Percentiles rank a stretch among this genome's conserved stretches.
phyloP scores from a whole-genome alignment of 2,329 filamentous ascomycete species.

The Sporothrix euskadiensis region DNA sequence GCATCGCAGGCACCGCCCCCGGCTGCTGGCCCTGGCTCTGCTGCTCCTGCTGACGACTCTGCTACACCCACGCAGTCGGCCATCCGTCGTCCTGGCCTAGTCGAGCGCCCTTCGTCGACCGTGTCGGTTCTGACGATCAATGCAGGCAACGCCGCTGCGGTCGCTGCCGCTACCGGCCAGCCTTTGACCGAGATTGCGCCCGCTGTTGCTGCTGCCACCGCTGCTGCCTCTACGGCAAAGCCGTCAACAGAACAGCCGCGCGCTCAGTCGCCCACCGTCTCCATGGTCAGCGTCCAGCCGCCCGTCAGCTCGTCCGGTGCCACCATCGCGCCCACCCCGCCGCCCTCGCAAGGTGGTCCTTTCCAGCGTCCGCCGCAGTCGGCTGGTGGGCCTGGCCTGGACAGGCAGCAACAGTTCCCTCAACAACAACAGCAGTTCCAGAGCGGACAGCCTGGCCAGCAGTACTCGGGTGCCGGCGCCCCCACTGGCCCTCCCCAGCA shows the following conservation, averaged over 20 bases:
- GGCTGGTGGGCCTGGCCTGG: background rate
- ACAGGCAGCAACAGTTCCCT: slow-evolving; percentile 15
- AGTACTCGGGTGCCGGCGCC: background rate
- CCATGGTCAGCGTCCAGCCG: slow-evolving; percentile 16
- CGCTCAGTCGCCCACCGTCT: slow-evolving; percentile 21
- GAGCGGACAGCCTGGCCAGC: background rate
- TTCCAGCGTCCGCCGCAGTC: slow-evolving; percentile 21
- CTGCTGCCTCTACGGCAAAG: too few relatives aligned
- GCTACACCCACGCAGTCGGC: background rate
- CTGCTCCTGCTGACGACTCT: background rate
- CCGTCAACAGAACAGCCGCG: background rate
- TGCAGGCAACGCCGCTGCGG: background rate
- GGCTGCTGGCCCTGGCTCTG: background rate
- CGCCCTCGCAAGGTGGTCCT: slow-evolving; percentile 5
- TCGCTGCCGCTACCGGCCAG: background rate
- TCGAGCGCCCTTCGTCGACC: slow-evolving; percentile 22
- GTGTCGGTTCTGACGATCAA: slow-evolving; percentile 23
- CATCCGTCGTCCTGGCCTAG: background rate
- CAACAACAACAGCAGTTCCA: slow-evolving; percentile 21
- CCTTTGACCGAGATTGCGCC: background rate
- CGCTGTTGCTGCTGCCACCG: background rate
- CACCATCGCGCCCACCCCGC: slow-evolving; percentile 20
- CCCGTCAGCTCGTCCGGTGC: slow-evolving; percentile 20
- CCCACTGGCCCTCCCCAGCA: background rate
- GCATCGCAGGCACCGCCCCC: background rate